Evolutionary conservation across 495 filamentous ascomycete species (phyloP), one percentile per base, ranked within the genome.

Genomic region (Pyrenula massariospora): DNA sequence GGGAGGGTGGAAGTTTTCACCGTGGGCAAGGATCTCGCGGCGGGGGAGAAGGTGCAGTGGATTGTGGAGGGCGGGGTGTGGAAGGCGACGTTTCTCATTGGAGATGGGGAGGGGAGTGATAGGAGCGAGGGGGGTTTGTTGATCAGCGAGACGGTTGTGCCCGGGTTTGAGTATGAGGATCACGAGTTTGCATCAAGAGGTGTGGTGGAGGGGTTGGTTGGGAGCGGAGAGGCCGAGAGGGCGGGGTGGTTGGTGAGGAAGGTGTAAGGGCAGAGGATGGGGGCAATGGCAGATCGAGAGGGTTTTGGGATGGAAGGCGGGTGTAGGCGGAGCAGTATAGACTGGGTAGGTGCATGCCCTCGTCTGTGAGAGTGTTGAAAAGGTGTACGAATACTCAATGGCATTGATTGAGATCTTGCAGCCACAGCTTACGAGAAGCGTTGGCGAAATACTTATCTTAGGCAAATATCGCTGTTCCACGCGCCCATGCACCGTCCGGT

Each of bases 71-170:
- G 84, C 1, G 81, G 81, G 15, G 77, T 78, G 59, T 87, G 73
- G 63, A 87, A 85, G 61, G 77, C 76, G 10, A 83, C 71, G 47
- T 83, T 79, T 66, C 59, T 86, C 51, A 61, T 82, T 25, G 70
- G 73, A 3, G 77, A 81, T 59, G 59, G 56, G 19, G 65, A 68
- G 10, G 73, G 70, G 19, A 63, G 63, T 47, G 59, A 55, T 22
- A 61, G 62, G 22, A 71, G 60, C 21, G 69, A 63, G 23, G 68
- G 66, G 23, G 78, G 77, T 12, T 60, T 85, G 58, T 68, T 86
- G 65, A 86, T 88, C 61, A 82, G 77, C 42, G 82, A 87, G 72
- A 72, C 80, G 15, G 83, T 84, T 8, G 73, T 86, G 8, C 85
- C 85, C 1, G 83, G 83, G 0, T 88, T 85, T 58, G 82, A 85